Base-by-base conservation (phyloP, 2,329 filamentous ascomycete genomes). In the Amauroascus verrucosus region DNA sequence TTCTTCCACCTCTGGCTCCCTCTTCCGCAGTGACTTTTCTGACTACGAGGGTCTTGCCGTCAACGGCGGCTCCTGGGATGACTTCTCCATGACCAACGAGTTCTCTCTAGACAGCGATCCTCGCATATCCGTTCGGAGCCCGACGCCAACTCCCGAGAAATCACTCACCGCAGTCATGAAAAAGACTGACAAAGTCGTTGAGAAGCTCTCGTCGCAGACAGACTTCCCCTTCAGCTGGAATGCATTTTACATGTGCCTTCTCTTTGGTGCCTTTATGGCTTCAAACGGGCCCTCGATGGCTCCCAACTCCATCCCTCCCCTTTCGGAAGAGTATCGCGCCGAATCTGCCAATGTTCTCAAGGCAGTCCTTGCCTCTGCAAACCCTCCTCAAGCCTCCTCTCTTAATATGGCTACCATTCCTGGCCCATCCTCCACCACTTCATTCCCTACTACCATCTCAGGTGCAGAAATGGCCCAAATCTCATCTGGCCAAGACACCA, bases 251-350 rank as follows among this genome's bases (percentile, higher is more conserved):
- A 95, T 96, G 88, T 86, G 96, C 61, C 86, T 98, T 65, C 85
- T 98, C 52, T 90, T 95, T 59, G 93, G 93, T 66, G 93, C 93
- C 51, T 95, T 96, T 66, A 89, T 97, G 62, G 85, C 93, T 57
- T 96, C 91, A 30, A 94, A 90, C 72, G 82, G 82, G 61, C 80
- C 82, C 43, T 77, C 83, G 18, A 74, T 79, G n/a, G 62, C 71
- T 3, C 61, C 70, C 40, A 81, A 83, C 37, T 81, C 82, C 60
- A 83, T 73, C 32, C 71, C 72, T 7, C 64, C 69, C 41, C 61
- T 75, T 14, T 72, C 72, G 11, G 71, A 74, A 51, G 71, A 74
- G 55, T 74, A 75, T 57, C 71, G 70, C 41, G 68, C 70, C 14
- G 72, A 75, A 60, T 73, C 72, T 22, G 71, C 71, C 52, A 73